Percentiles rank a stretch among this genome's conserved stretches.
Conservation (phyloP, 2,329 filamentous ascomycete species). For the Calonectria montana region DNA sequence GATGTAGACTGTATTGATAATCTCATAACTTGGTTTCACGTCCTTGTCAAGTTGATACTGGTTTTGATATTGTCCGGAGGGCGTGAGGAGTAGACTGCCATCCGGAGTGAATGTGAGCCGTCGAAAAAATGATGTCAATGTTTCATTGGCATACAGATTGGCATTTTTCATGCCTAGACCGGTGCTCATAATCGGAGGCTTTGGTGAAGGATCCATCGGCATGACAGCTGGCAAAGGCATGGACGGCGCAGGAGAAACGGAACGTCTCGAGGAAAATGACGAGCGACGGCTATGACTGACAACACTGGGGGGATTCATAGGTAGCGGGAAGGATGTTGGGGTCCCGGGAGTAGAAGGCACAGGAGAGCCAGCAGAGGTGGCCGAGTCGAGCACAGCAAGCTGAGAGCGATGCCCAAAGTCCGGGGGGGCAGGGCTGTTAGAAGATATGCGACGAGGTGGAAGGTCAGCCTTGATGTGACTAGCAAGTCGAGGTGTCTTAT, state of each 20-base stretch:
- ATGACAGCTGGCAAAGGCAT: slow-evolving; percentile 95
- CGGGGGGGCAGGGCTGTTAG: slow-evolving; percentile 90
- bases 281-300: slow-evolving; percentile 94
- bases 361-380: slow-evolving; percentile 78
- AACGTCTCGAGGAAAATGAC: slow-evolving; percentile 89
- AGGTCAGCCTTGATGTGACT: slow-evolving; percentile 86
- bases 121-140: slow-evolving; percentile 95
- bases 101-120: slow-evolving; percentile 95
- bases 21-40: slow-evolving; percentile 81
- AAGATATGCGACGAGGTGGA: slow-evolving; percentile 89
- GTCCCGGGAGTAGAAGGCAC: slow-evolving; percentile 93
- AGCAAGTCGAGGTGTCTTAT: slow-evolving; percentile 81
- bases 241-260: slow-evolving; percentile 91
- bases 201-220: slow-evolving; percentile 90
- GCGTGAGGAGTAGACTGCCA: slow-evolving; percentile 91
- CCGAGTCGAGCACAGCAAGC: slow-evolving; percentile 66
- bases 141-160: slow-evolving; percentile 95
- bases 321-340: slow-evolving; percentile 85
- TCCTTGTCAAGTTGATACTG: slow-evolving; percentile 75
- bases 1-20: slow-evolving; percentile 98
- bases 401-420: slow-evolving; percentile 78
- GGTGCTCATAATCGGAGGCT: slow-evolving; percentile 68
- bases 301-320: slow-evolving; percentile 94
- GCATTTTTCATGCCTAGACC: slow-evolving; percentile 81
- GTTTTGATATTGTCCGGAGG: slow-evolving; percentile 93